Evolutionary conservation across 2,329 filamentous ascomycete species (phyloP), one percentile per base, ranked within the genome.

Genomic region (Ophiostoma himal-ulmi): DNA sequence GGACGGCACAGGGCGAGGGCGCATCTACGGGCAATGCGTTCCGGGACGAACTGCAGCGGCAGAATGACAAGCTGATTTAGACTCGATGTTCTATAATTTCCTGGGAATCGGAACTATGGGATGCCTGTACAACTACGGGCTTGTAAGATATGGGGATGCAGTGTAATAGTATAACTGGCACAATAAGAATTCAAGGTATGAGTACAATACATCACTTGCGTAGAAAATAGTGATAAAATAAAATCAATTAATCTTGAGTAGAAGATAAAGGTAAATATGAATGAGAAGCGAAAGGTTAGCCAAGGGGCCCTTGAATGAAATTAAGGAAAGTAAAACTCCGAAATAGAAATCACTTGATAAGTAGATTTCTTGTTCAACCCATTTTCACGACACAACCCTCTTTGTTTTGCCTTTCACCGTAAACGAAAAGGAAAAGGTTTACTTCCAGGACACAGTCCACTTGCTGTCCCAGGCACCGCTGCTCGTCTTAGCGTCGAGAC

Each of bases 391-490:
- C 4, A n/a, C 17, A 20, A 17, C 17, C 22, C 5, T 26, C 48
- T 3, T 54, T 57, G 7, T 22, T 54, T 54, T 20, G 17, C 11
- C 41, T 17, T 17, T 44, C 14, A 14, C 41, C 13, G 41, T 5
- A 13, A 44, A 6, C 7, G 30, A 30, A 44, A 5, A n/a, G 5
- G 1, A 5, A n/a, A 14, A 14, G 22, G 30, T 22, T 60, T 65
- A 72, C 13, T 34, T 54, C 87, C 87, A 90, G 65, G 79, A 83
- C 75, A 90, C 76, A 5, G 81, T 81, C 88, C 87, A 91, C 74
- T 83, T 80, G 11, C 76, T 75, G 64, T 76, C 78, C 85, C 87
- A 91, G n/a, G 87, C 87, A 3, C 88, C 88, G 1, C 77, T 75
- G 0, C 75, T 74, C 0, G 87, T 88, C 69, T 82, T 26, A 22